Evolutionary conservation across 345 rosid genomes (phyloP), one percentile per base, ranked within the genome.

Genomic region (Euphorbia tirucalli): DNA sequence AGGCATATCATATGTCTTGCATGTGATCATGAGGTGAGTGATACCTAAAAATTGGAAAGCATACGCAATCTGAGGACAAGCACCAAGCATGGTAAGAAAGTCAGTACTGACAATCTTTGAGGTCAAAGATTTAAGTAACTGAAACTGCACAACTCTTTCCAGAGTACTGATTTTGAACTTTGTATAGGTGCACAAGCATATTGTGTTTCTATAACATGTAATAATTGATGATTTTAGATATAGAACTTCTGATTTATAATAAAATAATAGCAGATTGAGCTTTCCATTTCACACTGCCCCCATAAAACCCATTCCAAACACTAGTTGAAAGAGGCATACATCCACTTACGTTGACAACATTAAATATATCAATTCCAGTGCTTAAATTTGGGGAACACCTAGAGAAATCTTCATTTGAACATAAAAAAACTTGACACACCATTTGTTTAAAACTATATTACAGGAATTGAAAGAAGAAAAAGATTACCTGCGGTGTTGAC

Each of bases 401-500:
- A 27, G 30, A 28, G 10, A n/a, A 46, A 9, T 37, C 43, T 27
- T 43, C 43, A 32, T 35, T 30, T 9, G 43, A 30, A 57, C 41
- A 41, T 3, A 35, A 11, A 30, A 31, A 19, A 5, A 52, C 39
- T 52, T 62, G n/a, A 62, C 0, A 9, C 52, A 62, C 0, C 37
- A 32, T 61, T 15, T 52, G 46, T 22, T n/a, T 35, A 44, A 35
- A 48, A 14, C 8, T 25, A 15, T 3, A 7, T 5, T 11, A 4
- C 13, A 44, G 32, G 15, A 25, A 66, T 16, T 48, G 15, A 27
- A 16, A 46, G 22, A 21, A 66, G 37, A 68, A 16, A 65, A 56
- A 55, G n/a, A 58, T 76, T 56, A 77, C 81, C 81, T 73, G 81
- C 46, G 74, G 71, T 4, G 81, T 73, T 27, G 81, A 73, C 8